Conservation (phyloP, 441 rosid species). For the Melastoma candidum region DNA sequence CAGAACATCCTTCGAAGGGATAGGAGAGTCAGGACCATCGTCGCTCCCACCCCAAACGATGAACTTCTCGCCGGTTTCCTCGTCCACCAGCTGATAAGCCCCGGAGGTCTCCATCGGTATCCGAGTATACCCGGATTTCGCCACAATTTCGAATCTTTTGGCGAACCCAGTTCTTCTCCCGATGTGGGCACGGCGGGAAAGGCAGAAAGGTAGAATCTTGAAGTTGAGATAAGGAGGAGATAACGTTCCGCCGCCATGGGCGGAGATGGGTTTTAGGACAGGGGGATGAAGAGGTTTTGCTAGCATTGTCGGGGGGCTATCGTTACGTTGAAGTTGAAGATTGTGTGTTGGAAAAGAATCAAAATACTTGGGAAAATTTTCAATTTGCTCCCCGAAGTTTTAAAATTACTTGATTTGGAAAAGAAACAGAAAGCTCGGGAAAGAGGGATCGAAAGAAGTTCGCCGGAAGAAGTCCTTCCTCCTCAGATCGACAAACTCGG, state of each 20-base stretch:
- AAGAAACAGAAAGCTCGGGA: no score
- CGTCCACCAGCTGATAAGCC: constrained; percentile 26
- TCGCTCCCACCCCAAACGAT: constrained; percentile 33
- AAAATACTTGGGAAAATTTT: no score
- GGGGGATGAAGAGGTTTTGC: constrained; percentile 4
- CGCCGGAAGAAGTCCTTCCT: no score
- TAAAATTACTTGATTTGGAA: no score
- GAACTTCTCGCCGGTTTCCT: constrained; percentile 40
- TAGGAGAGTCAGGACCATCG: constrained; percentile 15
- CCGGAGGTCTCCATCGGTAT: constrained; percentile 30
- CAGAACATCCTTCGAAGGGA: constrained; percentile 23
- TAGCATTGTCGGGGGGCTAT: neutral
- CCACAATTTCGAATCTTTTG: constrained; percentile 11
- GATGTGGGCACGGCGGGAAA: neutral
- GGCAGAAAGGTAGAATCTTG: neutral
- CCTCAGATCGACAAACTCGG: no score
- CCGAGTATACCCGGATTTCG: constrained; percentile 17
- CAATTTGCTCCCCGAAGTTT: no score
- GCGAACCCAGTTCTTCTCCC: neutral
- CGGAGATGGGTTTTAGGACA: neutral
- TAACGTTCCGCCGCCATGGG: neutral
- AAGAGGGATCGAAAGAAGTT: no score
- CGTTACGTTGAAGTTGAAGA: no score
- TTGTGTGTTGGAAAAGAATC: no score
- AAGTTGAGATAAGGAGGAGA: neutral